Evolutionary conservation across 2,329 filamentous ascomycete species (phyloP).

Genomic region (Fusarium albidum): DNA sequence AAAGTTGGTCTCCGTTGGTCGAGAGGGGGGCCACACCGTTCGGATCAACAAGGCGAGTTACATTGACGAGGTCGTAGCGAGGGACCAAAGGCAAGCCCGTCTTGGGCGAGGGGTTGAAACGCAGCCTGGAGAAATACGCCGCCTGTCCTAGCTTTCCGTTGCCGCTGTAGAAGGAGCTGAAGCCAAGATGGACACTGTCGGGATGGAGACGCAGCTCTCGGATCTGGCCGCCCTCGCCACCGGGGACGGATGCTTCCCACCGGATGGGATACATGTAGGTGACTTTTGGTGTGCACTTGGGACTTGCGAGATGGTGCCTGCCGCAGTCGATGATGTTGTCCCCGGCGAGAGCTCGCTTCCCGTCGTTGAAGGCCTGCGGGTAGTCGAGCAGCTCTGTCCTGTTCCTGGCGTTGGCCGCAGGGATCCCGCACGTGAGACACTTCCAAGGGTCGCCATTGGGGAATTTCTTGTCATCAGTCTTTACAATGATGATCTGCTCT

Average conservation of each 20-base stretch:
- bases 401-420: slow-evolving; percentile 39
- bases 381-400: slow-evolving; percentile 43
- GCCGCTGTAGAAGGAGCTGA: slow-evolving; percentile 45
- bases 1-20: not conserved
- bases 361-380: slow-evolving; percentile 52
- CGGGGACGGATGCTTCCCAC: slow-evolving; percentile 21
- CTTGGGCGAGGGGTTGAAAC: slow-evolving; percentile 48
- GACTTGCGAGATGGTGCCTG: slow-evolving; percentile 40
- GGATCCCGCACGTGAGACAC: slow-evolving; percentile 54
- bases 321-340: slow-evolving; percentile 50
- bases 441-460: slow-evolving; percentile 56
- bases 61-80: slow-evolving; percentile 51
- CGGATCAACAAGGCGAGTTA: slow-evolving; percentile 44
- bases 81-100: slow-evolving; percentile 41
- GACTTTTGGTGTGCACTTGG: not conserved
- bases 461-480: slow-evolving; percentile 50
- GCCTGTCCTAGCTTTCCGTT: slow-evolving; percentile 30
- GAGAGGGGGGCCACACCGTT: not conserved
- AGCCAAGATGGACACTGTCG: slow-evolving; percentile 53
- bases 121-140: slow-evolving; percentile 48
- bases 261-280: slow-evolving; percentile 6
- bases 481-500: slow-evolving; percentile 52
- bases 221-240: slow-evolving; percentile 43
- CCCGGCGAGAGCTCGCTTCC: slow-evolving; percentile 46
- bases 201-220: slow-evolving; percentile 57